A percentile compares a stretch with the other conserved stretches of the same genome.
These are phyloP conservation scores for Escallonia herrerae DNA, from an alignment of 129 eudicot genomes.

Conservation along the genomic window DNA sequence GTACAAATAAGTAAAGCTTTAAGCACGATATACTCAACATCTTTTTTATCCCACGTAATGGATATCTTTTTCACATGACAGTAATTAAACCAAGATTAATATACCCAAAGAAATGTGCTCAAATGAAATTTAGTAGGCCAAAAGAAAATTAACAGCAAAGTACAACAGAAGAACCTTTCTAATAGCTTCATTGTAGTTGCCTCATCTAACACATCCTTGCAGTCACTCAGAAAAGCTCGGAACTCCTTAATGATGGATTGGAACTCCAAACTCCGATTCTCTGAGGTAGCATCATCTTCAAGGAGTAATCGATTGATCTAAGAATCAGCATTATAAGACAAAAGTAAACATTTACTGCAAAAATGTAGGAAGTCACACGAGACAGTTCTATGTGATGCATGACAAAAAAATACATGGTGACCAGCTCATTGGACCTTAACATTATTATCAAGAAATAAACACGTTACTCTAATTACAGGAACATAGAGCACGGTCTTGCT, in stretches of 20 bases:
- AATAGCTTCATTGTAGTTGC: conserved; percentile 86
- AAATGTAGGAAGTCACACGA: neutral
- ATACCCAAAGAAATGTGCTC: neutral
- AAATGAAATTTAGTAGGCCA: neutral
- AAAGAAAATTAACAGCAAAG: neutral
- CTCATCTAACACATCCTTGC: conserved; percentile 95
- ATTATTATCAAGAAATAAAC: too few relatives aligned
- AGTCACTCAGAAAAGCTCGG: conserved; percentile 90
- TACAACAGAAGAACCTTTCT: conserved; percentile 52
- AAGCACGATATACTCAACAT: too few relatives aligned
- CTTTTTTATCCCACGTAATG: too few relatives aligned
- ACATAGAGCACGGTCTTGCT: too few relatives aligned
- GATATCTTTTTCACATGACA: too few relatives aligned
- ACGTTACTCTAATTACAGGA: too few relatives aligned
- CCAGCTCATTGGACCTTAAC: too few relatives aligned
- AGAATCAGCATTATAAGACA: conserved; percentile 8
- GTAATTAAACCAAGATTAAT: too few relatives aligned
- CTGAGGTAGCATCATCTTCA: conserved; percentile 66
- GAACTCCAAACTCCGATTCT: conserved; percentile 51
- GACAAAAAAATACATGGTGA: neutral
- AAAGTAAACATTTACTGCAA: too few relatives aligned
- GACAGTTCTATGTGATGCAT: neutral
- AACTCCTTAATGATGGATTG: conserved; percentile 67
- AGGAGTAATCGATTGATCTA: conserved; percentile 82
- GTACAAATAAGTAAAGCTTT: too few relatives aligned